Evolutionary conservation across 2,329 filamentous ascomycete species (phyloP).

Genomic region (Talaromyces sp.): DNA sequence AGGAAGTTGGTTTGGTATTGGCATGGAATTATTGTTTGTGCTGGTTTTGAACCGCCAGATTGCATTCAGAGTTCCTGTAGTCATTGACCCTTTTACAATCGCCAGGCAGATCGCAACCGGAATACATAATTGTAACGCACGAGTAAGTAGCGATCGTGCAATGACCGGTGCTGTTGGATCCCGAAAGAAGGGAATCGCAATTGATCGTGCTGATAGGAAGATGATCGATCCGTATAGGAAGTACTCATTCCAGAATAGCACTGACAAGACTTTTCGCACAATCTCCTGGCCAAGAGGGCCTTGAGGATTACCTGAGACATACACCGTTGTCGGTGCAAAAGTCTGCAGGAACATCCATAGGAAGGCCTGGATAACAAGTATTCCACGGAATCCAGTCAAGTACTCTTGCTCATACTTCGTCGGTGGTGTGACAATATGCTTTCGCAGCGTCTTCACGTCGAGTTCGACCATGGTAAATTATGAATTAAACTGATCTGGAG

Average conservation of each 20-base stretch:
- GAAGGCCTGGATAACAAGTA: constrained; percentile 46
- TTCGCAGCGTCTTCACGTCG: constrained; percentile 9
- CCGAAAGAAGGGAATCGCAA: constrained; percentile 44
- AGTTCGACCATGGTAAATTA: constrained; percentile 11
- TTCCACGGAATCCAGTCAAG: constrained; percentile 20
- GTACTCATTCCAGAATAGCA: constrained; percentile 48
- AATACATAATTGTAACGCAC: constrained; percentile 44
- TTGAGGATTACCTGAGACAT: constrained; percentile 35
- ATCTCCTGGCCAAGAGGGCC: constrained; percentile 41
- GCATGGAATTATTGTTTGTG: constrained; percentile 38
- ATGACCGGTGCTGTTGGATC: constrained; percentile 35
- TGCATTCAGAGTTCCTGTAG: constrained; percentile 33
- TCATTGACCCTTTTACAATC: constrained; percentile 32
- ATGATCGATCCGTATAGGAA: constrained; percentile 50
- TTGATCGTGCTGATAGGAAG: constrained; percentile 46
- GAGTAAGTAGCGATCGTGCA: constrained; percentile 44
- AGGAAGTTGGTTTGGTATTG: constrained; percentile 34
- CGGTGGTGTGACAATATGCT: constrained; percentile 10
- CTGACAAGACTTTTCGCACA: constrained; percentile 46
- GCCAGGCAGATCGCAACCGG: constrained; percentile 43
- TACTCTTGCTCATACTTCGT: constrained; percentile 41
- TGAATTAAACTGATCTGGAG: background rate
- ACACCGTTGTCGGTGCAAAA: constrained; percentile 46
- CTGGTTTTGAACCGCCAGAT: constrained; percentile 21
- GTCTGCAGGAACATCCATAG: constrained; percentile 48